These are phyloP conservation scores for Dactylellina sp. DNA, from an alignment of 2,329 filamentous ascomycete genomes.

Conservation along the genomic window DNA sequence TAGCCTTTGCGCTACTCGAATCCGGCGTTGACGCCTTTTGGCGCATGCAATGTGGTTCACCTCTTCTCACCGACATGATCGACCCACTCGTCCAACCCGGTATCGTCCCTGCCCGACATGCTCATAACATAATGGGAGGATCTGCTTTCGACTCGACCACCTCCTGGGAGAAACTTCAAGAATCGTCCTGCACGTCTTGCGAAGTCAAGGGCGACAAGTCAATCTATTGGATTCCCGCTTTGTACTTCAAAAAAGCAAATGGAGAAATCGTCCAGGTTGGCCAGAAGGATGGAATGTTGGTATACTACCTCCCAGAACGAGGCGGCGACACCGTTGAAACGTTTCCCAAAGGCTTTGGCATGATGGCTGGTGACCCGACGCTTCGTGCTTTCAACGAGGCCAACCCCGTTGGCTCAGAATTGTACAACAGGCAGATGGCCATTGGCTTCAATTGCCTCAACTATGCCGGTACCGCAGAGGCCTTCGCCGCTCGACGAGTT, in stretches of 20 bases:
- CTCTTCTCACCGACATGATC: conserved; percentile 76
- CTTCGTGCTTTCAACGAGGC: conserved; percentile 77
- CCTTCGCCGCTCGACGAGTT: conserved; percentile 82
- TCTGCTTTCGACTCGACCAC: conserved; percentile 74
- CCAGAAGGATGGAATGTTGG: conserved; percentile 84
- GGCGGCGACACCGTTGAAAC: conserved; percentile 74
- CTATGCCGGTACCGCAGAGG: conserved; percentile 75
- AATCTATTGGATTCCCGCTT: conserved; percentile 83
- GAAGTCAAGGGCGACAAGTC: conserved; percentile 83
- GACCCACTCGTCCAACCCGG: conserved; percentile 80
- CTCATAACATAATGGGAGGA: conserved; percentile 80
- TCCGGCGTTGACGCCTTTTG: conserved; percentile 74
- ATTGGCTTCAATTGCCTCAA: conserved; percentile 96
- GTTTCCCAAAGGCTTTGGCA: conserved; percentile 81
- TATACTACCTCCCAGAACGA: conserved; percentile 70
- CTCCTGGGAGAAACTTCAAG: conserved; percentile 70
- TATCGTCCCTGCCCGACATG: conserved; percentile 70
- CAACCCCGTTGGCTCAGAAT: conserved; percentile 72
- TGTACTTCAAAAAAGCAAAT: conserved; percentile 81
- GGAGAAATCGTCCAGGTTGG: conserved; percentile 76
- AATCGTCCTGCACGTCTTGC: conserved; percentile 81
- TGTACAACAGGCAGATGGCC: conserved; percentile 82
- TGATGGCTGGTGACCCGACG: conserved; percentile 80
- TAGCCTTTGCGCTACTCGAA: conserved; percentile 58
- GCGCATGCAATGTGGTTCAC: conserved; percentile 85